Base-by-base conservation (phyloP, 768 basidiomycete species). In the Saitozyma podzolica region DNA sequence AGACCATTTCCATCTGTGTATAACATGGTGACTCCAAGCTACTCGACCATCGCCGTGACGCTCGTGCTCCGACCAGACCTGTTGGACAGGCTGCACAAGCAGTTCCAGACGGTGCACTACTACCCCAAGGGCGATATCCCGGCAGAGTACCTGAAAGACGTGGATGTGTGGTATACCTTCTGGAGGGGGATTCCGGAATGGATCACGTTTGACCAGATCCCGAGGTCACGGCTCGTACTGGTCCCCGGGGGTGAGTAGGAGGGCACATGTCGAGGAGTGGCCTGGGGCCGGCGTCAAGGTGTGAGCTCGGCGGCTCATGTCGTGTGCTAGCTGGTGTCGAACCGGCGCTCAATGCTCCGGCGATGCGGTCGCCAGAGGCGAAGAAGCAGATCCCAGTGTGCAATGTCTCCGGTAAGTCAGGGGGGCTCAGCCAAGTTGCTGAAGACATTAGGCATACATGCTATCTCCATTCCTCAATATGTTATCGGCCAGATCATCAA, bases 381-480 rank as follows among this genome's bases (percentile, higher is more conserved):
- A 56, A 56, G 17, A 57, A 67, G 52, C 64, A 65, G 54, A 65
- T 72, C 40, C 49, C 47, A 19, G 53, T 72, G 40, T 68, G 65
- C 54, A 50, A 50, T 13, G 59, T 67, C 5, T 69, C 67, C 8
- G 62, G 66, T 62, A 40, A 55, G 65, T 61, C 40, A 11, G 14
- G 14, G 2, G 52, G 54, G 10, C 2, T 29, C 29, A 2, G 5
- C 29, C 8, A 40, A 29, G n/a, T 3, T 13, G 13, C 10, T 9
- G 45, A 13, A 13, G 39, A 59, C 17, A 3, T n/a, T 37, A 67
- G 77, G 77, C 7, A 75, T 77, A 42, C 77, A 78, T 59, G 65
- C 64, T 16, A 48, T 67, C 19, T 65, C 62, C 54, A 78, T 78
- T 47, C 70, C 75, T 4, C 69, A 70, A 47, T 77, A 67, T 51